phyloP scores from a whole-genome alignment of 371 early-diverging fungal genomes.

The Zopfochytrium polystomum region DNA sequence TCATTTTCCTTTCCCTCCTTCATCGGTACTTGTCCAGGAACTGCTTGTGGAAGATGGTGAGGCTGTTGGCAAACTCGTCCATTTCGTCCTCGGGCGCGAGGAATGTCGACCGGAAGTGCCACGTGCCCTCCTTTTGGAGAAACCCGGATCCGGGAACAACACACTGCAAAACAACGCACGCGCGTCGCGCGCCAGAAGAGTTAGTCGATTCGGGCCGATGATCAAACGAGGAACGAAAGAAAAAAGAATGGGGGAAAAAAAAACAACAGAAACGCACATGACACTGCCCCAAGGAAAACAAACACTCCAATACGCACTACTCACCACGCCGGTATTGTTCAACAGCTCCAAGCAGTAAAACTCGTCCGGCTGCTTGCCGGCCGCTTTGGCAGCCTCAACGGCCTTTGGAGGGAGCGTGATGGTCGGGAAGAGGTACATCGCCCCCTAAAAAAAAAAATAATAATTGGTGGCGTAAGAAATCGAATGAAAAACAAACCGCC shows the following conservation, averaged over 20 bases:
- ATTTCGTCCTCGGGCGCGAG: conserved; percentile 88
- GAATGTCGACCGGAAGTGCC: conserved; percentile 95
- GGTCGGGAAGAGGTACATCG: conserved; percentile 95
- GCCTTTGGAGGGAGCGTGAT: conserved; percentile 72
- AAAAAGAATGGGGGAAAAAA: no score
- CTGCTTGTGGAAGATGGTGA: conserved; percentile 72
- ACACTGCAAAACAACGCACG: conserved; percentile 41
- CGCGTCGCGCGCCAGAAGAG: no score
- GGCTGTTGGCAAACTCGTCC: conserved; percentile 74
- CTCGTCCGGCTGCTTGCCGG: conserved; percentile 72
- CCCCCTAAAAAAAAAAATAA: conserved; percentile 61
- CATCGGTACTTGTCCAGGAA: conserved; percentile 71
- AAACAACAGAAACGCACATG: no score
- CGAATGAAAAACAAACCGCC: neutral
- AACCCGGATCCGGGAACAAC: conserved; percentile 89
- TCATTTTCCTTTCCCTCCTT: no score
- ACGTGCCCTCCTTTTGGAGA: conserved; percentile 84
- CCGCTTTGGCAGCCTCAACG: conserved; percentile 67
- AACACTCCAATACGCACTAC: conserved; percentile 12
- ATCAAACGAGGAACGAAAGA: no score
- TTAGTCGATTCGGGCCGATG: no score
- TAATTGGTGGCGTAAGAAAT: neutral
- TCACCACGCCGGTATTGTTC: conserved; percentile 88
- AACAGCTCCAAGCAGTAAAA: conserved; percentile 87
- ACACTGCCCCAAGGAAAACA: neutral